Conservation (phyloP, 495 filamentous ascomycete species). For the Penicillium arizonense region DNA sequence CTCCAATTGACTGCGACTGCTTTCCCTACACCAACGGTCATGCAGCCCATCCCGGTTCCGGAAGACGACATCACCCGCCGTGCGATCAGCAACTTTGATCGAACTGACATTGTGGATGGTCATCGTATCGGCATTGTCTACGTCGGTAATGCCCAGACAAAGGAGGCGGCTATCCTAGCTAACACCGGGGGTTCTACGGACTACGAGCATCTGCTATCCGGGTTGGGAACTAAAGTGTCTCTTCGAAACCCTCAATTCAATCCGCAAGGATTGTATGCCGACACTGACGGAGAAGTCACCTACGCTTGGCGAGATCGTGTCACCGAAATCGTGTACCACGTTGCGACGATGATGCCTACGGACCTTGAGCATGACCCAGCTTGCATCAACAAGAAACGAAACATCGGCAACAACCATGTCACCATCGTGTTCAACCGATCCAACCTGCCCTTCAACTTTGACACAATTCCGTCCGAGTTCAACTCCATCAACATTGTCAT, state of each 20-base stretch:
- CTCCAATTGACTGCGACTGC: conserved; percentile 66
- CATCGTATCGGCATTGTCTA: conserved; percentile 96
- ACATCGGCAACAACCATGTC: conserved; percentile 97
- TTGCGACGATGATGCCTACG: conserved; percentile 96
- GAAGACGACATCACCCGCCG: conserved; percentile 78
- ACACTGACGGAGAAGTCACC: conserved; percentile 80
- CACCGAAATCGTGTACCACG: conserved; percentile 93
- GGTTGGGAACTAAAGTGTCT: conserved; percentile 74
- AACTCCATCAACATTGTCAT: conserved; percentile 97
- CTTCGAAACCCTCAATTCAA: conserved; percentile 85
- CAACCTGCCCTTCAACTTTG: conserved; percentile 79
- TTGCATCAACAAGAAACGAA: conserved; percentile 83
- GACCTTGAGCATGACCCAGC: conserved; percentile 70
- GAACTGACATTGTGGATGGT: conserved; percentile 85
- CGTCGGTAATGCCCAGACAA: conserved; percentile 76
- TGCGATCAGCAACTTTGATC: conserved; percentile 78
- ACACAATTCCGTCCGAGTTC: conserved; percentile 90
- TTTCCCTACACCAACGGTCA: conserved; percentile 64
- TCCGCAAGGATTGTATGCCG: conserved; percentile 85
- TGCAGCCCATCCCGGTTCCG: conserved; percentile 75
- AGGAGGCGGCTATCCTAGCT: conserved; percentile 77
- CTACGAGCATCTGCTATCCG: conserved; percentile 78
- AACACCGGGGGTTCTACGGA: conserved; percentile 81
- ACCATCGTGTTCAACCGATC: conserved; percentile 98
- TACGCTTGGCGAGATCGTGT: conserved; percentile 93